Evolutionary conservation across 1,284 basidiomycete genomes (phyloP).

Genomic region (Lentinula novae-zelandiae): DNA sequence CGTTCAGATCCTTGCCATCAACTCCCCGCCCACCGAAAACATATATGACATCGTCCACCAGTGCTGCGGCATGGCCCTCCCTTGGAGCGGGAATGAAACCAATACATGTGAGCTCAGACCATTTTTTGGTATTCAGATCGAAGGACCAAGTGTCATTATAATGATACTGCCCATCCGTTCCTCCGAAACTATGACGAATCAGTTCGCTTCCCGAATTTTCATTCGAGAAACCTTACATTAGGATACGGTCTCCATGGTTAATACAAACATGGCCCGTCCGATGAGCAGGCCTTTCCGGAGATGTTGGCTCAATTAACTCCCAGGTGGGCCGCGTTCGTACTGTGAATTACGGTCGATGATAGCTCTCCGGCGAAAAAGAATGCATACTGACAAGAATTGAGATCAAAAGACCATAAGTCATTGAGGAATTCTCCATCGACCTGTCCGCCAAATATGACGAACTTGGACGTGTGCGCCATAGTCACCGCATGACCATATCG

Average conservation of each 20-base stretch:
- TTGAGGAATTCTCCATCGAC: conserved; percentile 95
- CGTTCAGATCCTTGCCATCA: conserved; percentile 94
- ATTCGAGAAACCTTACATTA: conserved; percentile 55
- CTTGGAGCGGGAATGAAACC: conserved; percentile 96
- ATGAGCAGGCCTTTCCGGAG: conserved; percentile 71
- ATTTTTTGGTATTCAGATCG: conserved; percentile 78
- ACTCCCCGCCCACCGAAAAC: conserved; percentile 97
- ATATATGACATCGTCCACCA: conserved; percentile 98
- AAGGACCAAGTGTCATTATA: conserved; percentile 99
- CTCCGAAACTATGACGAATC: conserved; percentile 74
- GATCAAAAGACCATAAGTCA: conserved; percentile 96
- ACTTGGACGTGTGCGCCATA: conserved; percentile 82
- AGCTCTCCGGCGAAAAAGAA: conserved; percentile 6
- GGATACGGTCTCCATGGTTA: conserved; percentile 81
- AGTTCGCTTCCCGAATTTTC: neutral
- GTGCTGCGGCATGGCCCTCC: conserved; percentile 94
- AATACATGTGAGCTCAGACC: conserved; percentile 95
- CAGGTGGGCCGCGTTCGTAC: conserved; percentile 73
- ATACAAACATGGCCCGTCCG: conserved; percentile 94
- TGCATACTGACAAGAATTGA: conserved; percentile 77
- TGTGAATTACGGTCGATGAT: conserved; percentile 27
- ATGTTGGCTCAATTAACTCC: conserved; percentile 72
- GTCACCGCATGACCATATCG: conserved; percentile 96
- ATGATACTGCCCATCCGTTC: conserved; percentile 97
- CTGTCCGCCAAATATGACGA: conserved; percentile 97